A percentile compares a stretch with the other conserved stretches of the same genome.
Evolutionary conservation across 2,329 filamentous ascomycete species (phyloP).

Genomic region (Hypoxylon sp.): DNA sequence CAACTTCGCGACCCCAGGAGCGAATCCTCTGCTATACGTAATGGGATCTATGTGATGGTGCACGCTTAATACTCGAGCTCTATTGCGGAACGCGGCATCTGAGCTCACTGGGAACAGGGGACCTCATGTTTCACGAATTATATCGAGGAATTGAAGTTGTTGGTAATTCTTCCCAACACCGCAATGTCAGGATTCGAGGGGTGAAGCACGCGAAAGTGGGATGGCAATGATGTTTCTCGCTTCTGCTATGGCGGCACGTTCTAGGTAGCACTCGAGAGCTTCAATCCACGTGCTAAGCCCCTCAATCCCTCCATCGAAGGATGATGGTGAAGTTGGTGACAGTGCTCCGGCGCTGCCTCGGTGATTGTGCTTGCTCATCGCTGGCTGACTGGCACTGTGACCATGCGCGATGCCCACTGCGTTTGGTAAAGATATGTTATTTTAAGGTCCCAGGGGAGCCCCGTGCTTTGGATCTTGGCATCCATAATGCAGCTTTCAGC

Average conservation of each 20-base stretch:
- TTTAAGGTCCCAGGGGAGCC: slow-evolving; percentile 26
- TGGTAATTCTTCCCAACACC: slow-evolving; percentile 14
- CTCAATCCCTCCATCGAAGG: slow-evolving; percentile 21
- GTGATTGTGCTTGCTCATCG: slow-evolving; percentile 34
- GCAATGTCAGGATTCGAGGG: slow-evolving; percentile 17
- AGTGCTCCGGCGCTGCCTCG: slow-evolving; percentile 40
- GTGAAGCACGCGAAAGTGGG: slow-evolving; percentile 6
- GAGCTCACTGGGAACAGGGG: background rate
- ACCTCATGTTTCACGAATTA: slow-evolving; percentile 2
- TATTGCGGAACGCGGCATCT: slow-evolving; percentile 4
- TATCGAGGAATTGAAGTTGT: slow-evolving; percentile 8
- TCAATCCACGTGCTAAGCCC: slow-evolving; percentile 21
- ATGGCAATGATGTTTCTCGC: slow-evolving; percentile 17
- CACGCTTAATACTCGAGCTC: slow-evolving; percentile 2
- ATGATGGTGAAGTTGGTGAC: slow-evolving; percentile 34
- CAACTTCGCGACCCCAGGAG: slow-evolving; percentile 4
- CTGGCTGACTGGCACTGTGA: slow-evolving; percentile 38
- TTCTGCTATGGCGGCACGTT: background rate
- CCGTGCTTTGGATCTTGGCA: slow-evolving; percentile 32
- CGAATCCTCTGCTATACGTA: background rate
- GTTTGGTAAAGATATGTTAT: slow-evolving; percentile 45
- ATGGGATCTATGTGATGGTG: background rate
- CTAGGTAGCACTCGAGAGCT: slow-evolving; percentile 10
- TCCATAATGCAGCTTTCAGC: slow-evolving; percentile 28
- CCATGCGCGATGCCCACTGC: slow-evolving; percentile 26